phyloP scores from a whole-genome alignment of 2,329 filamentous ascomycete species.

The Setomelanomma holmii region DNA sequence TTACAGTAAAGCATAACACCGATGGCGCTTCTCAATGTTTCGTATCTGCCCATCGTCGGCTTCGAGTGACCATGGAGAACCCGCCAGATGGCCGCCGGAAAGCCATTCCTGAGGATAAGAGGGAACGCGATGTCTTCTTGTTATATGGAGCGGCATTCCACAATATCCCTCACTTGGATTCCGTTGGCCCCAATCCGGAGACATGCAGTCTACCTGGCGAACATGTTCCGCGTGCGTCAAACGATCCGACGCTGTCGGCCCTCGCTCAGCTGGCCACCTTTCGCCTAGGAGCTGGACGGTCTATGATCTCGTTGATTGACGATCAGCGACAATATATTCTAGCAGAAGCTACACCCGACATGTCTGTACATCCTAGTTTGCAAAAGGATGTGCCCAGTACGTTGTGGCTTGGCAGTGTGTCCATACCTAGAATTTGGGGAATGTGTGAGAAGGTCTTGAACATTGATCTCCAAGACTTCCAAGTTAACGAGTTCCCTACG shows the following conservation, averaged over 20 bases:
- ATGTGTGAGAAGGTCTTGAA: conserved; percentile 3
- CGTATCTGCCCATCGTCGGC: neutral
- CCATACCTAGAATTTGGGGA: conserved; percentile 31
- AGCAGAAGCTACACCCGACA: conserved; percentile 45
- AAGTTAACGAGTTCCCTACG: neutral
- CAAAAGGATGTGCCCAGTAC: conserved; percentile 8
- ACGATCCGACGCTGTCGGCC: conserved; percentile 41
- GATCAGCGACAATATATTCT: conserved; percentile 44
- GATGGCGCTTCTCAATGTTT: neutral
- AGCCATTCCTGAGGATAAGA: conserved; percentile 11
- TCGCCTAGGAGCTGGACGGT: conserved; percentile 39
- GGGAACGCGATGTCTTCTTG: conserved; percentile 36
- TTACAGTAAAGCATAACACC: neutral
- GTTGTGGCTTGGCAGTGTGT: conserved; percentile 41
- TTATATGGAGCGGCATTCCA: conserved; percentile 35
- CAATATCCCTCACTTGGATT: conserved; percentile 28
- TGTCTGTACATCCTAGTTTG: conserved; percentile 26
- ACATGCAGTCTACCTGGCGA: conserved; percentile 11
- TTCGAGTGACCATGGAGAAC: neutral
- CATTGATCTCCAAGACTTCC: conserved; percentile 3
- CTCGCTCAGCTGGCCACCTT: conserved; percentile 47
- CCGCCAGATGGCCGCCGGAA: neutral
- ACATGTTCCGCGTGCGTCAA: conserved; percentile 27
- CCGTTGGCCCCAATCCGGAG: conserved; percentile 7
- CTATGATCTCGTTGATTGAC: conserved; percentile 48